These are phyloP conservation scores for Thermothelomyces thermophilus DNA, from an alignment of 2,329 filamentous ascomycete species.

Conservation along the genomic window DNA sequence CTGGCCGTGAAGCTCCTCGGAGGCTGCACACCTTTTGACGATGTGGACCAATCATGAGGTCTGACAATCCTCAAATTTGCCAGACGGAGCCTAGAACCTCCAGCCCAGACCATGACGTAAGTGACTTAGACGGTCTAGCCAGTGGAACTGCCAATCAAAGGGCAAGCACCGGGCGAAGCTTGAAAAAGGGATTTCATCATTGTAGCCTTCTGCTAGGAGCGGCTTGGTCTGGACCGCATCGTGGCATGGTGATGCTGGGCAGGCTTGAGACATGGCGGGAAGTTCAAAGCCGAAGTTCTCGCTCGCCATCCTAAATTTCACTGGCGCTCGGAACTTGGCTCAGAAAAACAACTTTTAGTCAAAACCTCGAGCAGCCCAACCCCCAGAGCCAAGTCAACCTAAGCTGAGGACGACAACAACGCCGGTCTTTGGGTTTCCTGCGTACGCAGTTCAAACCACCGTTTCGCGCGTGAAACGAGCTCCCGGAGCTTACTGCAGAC, in stretches of 20 bases:
- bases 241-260: too few relatives aligned
- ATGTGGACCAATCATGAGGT: not conserved
- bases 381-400: too few relatives aligned
- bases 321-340: too few relatives aligned
- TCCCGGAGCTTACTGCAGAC: not conserved
- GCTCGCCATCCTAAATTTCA: too few relatives aligned
- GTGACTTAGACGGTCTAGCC: not conserved
- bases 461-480: not conserved
- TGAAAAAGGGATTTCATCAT: constrained; percentile 12
- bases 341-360: too few relatives aligned
- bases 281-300: too few relatives aligned
- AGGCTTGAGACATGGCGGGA: too few relatives aligned
- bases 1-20: too few relatives aligned
- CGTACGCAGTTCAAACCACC: not conserved
- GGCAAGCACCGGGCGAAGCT: not conserved
- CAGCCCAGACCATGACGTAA: constrained; percentile 5
- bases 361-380: too few relatives aligned
- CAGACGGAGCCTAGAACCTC: not conserved
- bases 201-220: constrained; percentile 5
- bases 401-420: not conserved
- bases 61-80: constrained; percentile 1
- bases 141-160: not conserved
- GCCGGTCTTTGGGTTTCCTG: not conserved
- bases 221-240: too few relatives aligned
- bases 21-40: too few relatives aligned